A percentile compares a stretch with the other conserved stretches of the same genome.
Evolutionary conservation across 2,329 filamentous ascomycete genomes (phyloP).

Genomic region (Claviceps purpurea): DNA sequence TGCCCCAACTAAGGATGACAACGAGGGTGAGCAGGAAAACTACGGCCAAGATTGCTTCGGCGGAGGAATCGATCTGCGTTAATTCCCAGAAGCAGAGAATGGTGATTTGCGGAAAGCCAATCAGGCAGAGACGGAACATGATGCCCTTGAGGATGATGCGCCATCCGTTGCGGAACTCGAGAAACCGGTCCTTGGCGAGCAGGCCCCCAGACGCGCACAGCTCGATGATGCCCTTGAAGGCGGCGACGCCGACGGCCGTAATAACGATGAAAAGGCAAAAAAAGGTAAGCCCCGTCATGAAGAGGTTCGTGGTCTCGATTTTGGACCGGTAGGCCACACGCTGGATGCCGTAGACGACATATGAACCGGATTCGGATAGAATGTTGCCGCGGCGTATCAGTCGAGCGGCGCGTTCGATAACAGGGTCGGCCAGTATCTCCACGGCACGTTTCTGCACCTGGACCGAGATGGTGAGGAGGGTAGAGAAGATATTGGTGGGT

Average conservation of each 20-base stretch:
- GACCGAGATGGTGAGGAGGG: constrained; percentile 61
- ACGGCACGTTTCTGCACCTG: constrained; percentile 54
- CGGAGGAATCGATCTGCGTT: constrained; percentile 69
- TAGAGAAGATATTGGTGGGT: constrained; percentile 65
- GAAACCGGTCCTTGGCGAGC: constrained; percentile 75
- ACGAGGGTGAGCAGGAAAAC: constrained; percentile 75
- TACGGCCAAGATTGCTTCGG: constrained; percentile 74
- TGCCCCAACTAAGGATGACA: constrained; percentile 66
- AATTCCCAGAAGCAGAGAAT: constrained; percentile 90
- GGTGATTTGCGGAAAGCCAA: constrained; percentile 81
- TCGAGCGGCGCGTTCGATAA: constrained; percentile 17
- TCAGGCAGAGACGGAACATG: constrained; percentile 75
- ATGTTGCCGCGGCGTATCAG: constrained; percentile 34
- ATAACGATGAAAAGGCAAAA: constrained; percentile 72
- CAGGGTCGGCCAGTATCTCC: constrained; percentile 31
- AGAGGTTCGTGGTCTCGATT: constrained; percentile 84
- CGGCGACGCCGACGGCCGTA: constrained; percentile 55
- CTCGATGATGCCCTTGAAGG: constrained; percentile 74
- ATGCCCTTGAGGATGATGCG: constrained; percentile 84
- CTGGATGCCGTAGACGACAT: constrained; percentile 65
- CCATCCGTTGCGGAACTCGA: constrained; percentile 90
- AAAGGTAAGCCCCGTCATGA: constrained; percentile 80
- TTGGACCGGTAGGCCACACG: constrained; percentile 73
- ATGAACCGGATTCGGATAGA: constrained; percentile 37
- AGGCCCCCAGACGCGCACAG: constrained; percentile 56